phyloP scores from a whole-genome alignment of 441 rosid genomes.

The Erodium texanum region DNA sequence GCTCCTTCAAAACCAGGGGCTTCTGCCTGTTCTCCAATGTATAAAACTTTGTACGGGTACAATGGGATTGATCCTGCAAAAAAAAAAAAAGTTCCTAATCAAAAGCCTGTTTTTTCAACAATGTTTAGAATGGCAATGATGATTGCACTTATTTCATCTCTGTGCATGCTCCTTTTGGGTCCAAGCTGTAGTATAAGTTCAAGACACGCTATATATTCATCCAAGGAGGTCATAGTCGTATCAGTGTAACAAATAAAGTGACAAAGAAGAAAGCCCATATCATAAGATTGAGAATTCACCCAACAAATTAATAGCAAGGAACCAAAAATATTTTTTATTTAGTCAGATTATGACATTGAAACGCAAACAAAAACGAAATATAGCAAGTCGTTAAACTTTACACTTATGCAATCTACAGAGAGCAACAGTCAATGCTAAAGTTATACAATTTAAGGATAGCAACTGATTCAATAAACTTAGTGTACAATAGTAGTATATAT shows the following conservation, averaged over 20 bases:
- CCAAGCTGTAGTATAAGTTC: not conserved
- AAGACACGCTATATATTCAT: not conserved
- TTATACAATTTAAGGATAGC: not conserved
- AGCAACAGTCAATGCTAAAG: constrained; percentile 7
- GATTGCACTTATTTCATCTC: not conserved
- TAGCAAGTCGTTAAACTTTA: not conserved
- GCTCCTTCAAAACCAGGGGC: constrained; percentile 54
- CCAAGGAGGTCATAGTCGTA: not conserved
- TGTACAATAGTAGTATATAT: not conserved
- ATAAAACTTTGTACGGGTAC: constrained; percentile 33
- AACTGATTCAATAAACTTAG: constrained; percentile 5
- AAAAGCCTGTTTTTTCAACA: not conserved
- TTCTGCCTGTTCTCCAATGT: constrained; percentile 34
- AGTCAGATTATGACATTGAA: not conserved
- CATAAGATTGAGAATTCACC: not conserved
- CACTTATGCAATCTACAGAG: not conserved
- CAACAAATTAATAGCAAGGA: not conserved
- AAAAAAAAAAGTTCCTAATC: not conserved
- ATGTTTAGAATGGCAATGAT: not conserved
- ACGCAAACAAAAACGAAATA: not conserved
- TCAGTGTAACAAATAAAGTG: not conserved
- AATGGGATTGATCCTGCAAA: constrained; percentile 37
- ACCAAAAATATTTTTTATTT: not conserved
- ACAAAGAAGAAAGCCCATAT: no score
- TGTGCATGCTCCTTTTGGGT: not conserved